Conservation (phyloP, 768 basidiomycete species). For the Porpolomopsis calyptriformis region DNA sequence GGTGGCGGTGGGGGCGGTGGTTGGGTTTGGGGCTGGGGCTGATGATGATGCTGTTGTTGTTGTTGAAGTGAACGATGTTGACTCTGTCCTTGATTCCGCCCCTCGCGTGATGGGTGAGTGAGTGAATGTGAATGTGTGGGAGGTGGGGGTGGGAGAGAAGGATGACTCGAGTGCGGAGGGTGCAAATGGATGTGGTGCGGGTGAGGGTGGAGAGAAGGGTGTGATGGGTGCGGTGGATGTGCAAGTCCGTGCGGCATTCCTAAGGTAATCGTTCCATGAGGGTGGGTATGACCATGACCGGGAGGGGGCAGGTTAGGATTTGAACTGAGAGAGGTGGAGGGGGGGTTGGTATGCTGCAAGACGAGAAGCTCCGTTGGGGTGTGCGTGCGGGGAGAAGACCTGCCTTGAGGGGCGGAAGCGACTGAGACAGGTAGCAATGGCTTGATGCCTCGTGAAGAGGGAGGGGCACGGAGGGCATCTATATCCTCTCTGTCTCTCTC, state of each 20-base stretch:
- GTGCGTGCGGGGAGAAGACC: neutral
- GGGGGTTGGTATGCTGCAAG: conserved; percentile 6
- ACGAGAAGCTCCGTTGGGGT: conserved; percentile 9
- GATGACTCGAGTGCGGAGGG: neutral
- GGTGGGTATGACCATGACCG: neutral
- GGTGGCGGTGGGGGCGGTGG: neutral
- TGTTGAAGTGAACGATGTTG: conserved; percentile 3
- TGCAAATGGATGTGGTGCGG: conserved; percentile 2
- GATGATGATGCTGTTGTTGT: too few relatives aligned
- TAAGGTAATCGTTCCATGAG: neutral
- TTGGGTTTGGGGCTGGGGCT: neutral
- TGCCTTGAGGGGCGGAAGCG: conserved; percentile 1
- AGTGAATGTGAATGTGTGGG: neutral
- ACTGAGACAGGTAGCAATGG: conserved; percentile 6
- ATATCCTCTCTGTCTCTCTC: conserved; percentile 16
- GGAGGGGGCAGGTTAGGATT: neutral
- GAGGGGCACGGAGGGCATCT: conserved; percentile 15
- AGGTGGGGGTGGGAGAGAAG: neutral
- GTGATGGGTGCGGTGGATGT: neutral
- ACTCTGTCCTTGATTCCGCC: neutral
- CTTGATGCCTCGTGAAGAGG: conserved; percentile 10
- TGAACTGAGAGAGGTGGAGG: neutral
- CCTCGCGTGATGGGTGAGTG: neutral
- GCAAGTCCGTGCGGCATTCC: neutral
- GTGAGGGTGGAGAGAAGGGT: neutral